Evolutionary conservation across 1,284 basidiomycete genomes (phyloP).

Genomic region (Laetiporus sulphureus): DNA sequence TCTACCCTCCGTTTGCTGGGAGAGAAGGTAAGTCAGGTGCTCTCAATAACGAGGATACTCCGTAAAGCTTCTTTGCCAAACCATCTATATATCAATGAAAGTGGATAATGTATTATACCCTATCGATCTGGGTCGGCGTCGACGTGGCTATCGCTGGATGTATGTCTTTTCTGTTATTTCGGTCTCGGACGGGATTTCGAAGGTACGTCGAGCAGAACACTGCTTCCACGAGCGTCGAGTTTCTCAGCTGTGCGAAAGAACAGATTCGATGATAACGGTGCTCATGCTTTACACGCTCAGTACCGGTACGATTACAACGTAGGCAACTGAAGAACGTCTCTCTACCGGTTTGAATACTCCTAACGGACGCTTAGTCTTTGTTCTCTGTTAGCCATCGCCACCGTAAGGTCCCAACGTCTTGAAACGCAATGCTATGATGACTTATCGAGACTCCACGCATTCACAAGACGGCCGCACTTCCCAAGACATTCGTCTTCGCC

Average conservation of each 20-base stretch:
- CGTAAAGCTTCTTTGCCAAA: too few relatives aligned
- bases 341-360: neutral
- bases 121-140: neutral
- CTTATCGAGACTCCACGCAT: neutral
- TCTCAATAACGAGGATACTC: neutral
- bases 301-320: neutral
- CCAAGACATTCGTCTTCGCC: neutral
- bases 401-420: neutral
- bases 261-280: neutral
- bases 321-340: too few relatives aligned
- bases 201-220: neutral
- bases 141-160: neutral
- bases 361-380: neutral
- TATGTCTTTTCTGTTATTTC: neutral
- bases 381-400: neutral
- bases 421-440: neutral
- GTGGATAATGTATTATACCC: neutral
- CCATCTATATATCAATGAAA: too few relatives aligned
- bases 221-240: too few relatives aligned
- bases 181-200: neutral
- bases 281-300: neutral
- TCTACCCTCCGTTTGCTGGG: neutral
- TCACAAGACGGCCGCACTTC: neutral
- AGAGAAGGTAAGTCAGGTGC: neutral
- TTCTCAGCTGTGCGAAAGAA: too few relatives aligned